phyloP scores from a whole-genome alignment of 495 filamentous ascomycete species.

The Aspergillus indologenus region DNA sequence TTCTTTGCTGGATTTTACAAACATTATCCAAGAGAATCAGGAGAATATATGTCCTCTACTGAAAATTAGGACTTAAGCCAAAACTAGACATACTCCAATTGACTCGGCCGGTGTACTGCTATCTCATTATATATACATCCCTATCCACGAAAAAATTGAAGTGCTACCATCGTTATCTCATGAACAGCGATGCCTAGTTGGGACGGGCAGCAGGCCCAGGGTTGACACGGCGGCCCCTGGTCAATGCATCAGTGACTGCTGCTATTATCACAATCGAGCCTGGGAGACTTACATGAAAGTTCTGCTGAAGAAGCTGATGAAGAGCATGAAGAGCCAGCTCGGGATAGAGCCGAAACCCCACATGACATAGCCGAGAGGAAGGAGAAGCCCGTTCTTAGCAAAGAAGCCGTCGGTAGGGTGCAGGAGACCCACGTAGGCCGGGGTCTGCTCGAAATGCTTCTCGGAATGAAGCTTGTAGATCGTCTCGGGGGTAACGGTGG shows the following conservation, averaged over 20 bases:
- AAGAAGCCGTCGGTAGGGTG: slow-evolving; percentile 78
- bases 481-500: slow-evolving; percentile 59
- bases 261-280: neutral
- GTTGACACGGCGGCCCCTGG: slow-evolving; percentile 41
- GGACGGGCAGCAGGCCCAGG: slow-evolving; percentile 23
- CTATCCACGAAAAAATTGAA: slow-evolving; percentile 19
- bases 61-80: slow-evolving; percentile 9
- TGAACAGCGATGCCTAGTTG: slow-evolving; percentile 21
- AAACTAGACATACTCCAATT: slow-evolving; percentile 18
- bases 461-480: slow-evolving; percentile 61
- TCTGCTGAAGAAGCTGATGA: slow-evolving; percentile 76
- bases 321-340: slow-evolving; percentile 76
- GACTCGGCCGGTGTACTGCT: slow-evolving; percentile 15
- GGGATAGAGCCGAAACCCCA: slow-evolving; percentile 55
- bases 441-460: slow-evolving; percentile 53
- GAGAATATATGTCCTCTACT: too few relatives aligned
- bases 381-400: slow-evolving; percentile 59
- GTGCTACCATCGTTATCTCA: slow-evolving; percentile 13
- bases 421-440: slow-evolving; percentile 66
- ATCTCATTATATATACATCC: slow-evolving; percentile 33
- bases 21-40: too few relatives aligned
- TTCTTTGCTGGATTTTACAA: too few relatives aligned
- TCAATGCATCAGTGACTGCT: slow-evolving; percentile 16
- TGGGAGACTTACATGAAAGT: slow-evolving; percentile 73
- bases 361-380: slow-evolving; percentile 68